phyloP scores from a whole-genome alignment of 2,329 filamentous ascomycete species.

The Stachybotrys chartarum region DNA sequence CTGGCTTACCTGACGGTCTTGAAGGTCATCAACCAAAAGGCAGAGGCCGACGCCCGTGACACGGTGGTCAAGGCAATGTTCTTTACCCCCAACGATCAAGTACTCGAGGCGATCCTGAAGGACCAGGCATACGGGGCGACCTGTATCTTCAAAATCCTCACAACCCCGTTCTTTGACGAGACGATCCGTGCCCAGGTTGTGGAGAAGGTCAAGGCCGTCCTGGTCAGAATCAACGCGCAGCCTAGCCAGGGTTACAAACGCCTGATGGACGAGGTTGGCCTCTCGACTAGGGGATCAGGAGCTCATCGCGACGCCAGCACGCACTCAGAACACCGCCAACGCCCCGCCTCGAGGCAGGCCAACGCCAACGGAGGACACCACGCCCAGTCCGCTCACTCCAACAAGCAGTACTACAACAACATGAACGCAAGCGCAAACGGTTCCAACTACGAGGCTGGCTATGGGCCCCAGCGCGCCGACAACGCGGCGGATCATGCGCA shows the following conservation, averaged over 20 bases:
- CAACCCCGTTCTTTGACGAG: constrained; percentile 95
- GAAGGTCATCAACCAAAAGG: constrained; percentile 97
- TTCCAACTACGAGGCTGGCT: constrained; percentile 44
- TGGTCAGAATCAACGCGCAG: constrained; percentile 85
- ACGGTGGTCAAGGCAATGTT: constrained; percentile 86
- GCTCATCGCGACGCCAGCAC: constrained; percentile 36
- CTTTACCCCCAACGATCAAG: constrained; percentile 80
- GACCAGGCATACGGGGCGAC: constrained; percentile 92
- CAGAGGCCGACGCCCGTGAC: constrained; percentile 86
- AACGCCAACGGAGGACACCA: constrained; percentile 33
- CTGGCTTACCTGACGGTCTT: constrained; percentile 94
- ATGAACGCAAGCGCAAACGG: constrained; percentile 32
- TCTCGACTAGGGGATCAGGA: constrained; percentile 58
- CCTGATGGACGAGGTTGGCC: constrained; percentile 94
- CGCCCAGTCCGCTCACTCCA: constrained; percentile 31
- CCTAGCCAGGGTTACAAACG: constrained; percentile 96
- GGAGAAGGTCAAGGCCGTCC: constrained; percentile 84
- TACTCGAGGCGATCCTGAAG: constrained; percentile 81
- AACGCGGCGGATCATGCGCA: constrained; percentile 44
- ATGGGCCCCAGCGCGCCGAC: constrained; percentile 45
- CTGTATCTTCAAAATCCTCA: constrained; percentile 96
- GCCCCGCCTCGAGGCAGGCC: constrained; percentile 49
- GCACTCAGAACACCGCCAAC: constrained; percentile 42
- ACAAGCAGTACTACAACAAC: constrained; percentile 47
- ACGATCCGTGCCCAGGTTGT: constrained; percentile 79